phyloP scores from a whole-genome alignment of 1,284 basidiomycete species.

The Clitocybe nebularis region DNA sequence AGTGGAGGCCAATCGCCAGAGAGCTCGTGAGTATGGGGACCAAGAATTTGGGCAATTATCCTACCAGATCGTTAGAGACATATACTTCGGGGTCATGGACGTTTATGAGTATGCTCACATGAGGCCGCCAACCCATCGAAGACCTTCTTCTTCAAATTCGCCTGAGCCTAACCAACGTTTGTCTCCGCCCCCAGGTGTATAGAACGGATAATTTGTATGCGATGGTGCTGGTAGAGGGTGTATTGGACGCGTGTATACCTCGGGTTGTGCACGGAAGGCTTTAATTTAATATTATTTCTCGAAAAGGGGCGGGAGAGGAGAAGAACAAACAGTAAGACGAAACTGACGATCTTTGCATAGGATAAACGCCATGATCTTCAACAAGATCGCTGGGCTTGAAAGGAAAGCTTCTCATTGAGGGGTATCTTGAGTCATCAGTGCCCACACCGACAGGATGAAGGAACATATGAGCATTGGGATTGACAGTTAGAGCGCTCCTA shows the following conservation, averaged over 20 bases:
- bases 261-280: conserved; percentile 20
- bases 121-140: conserved; percentile 69
- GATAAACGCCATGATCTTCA: conserved; percentile 39
- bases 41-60: conserved; percentile 61
- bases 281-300: too few relatives aligned
- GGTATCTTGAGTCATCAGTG: conserved; percentile 18
- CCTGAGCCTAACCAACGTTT: conserved; percentile 56
- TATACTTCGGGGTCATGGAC: neutral
- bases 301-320: too few relatives aligned
- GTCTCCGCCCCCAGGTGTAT: conserved; percentile 65
- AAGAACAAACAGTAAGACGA: conserved; percentile 21
- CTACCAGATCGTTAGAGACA: conserved; percentile 29
- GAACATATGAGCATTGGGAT: conserved; percentile 60
- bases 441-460: conserved; percentile 66
- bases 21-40: conserved; percentile 37
- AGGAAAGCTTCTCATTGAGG: conserved; percentile 16
- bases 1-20: conserved; percentile 30
- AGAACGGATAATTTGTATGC: conserved; percentile 66
- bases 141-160: conserved; percentile 54
- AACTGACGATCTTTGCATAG: conserved; percentile 22
- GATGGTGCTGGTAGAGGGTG: conserved; percentile 52
- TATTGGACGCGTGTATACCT: conserved; percentile 40
- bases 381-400: conserved; percentile 18
- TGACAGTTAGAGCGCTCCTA: conserved; percentile 51
- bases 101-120: conserved; percentile 44